These are phyloP conservation scores for Apiospora rasikravindrae DNA, from an alignment of 2,329 filamentous ascomycete genomes.

Conservation along the genomic window DNA sequence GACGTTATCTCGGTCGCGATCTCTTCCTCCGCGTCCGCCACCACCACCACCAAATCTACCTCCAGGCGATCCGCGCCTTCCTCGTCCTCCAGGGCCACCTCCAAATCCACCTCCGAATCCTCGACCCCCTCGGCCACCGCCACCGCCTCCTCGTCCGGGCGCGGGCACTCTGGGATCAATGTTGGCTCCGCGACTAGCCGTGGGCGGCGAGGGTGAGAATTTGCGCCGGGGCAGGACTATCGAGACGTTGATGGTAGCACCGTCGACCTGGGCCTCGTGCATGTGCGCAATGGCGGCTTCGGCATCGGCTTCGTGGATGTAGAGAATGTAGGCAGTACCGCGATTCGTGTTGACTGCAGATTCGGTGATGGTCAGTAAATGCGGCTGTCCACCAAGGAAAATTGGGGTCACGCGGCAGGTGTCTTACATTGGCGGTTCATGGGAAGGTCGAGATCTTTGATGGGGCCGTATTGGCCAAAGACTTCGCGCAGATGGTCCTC, in stretches of 20 bases:
- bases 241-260: slow-evolving; percentile 80
- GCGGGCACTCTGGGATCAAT: slow-evolving; percentile 60
- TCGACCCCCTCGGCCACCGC: slow-evolving; percentile 26
- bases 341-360: slow-evolving; percentile 80
- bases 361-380: neutral
- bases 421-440: slow-evolving; percentile 82
- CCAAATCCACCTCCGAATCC: slow-evolving; percentile 40
- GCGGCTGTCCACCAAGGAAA: neutral
- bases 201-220: slow-evolving; percentile 80
- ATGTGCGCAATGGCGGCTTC: slow-evolving; percentile 85
- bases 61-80: slow-evolving; percentile 44
- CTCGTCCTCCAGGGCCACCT: slow-evolving; percentile 34
- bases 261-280: slow-evolving; percentile 96
- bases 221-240: slow-evolving; percentile 85
- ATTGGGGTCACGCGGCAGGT: slow-evolving; percentile 14
- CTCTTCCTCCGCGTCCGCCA: slow-evolving; percentile 34
- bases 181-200: slow-evolving; percentile 66
- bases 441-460: slow-evolving; percentile 87
- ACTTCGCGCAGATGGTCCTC: slow-evolving; percentile 89
- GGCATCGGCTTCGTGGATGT: slow-evolving; percentile 23
- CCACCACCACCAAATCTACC: slow-evolving; percentile 29
- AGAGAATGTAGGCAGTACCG: slow-evolving; percentile 56
- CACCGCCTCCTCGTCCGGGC: slow-evolving; percentile 32
- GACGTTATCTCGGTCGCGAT: slow-evolving; percentile 48
- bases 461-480: slow-evolving; percentile 85